phyloP scores from a whole-genome alignment of 164 flowering plant genomes.

The Chimonanthus praecox region DNA sequence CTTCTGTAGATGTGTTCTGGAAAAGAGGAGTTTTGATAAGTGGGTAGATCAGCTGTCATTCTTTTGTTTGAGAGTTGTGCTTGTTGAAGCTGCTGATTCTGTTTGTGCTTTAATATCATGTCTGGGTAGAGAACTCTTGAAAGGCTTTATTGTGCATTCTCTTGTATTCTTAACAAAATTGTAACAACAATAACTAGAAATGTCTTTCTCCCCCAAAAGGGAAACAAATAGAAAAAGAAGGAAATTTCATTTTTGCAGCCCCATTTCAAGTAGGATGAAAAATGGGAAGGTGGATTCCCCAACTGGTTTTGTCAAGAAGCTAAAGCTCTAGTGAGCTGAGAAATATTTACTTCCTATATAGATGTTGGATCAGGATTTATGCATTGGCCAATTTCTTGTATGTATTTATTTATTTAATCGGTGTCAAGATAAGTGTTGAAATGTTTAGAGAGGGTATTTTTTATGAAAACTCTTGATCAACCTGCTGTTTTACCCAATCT shows the following conservation, averaged over 20 bases:
- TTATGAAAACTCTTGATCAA: too few species aligned
- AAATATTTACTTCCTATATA: neutral
- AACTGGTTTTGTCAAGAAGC: neutral
- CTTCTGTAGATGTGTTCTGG: conserved; percentile 27
- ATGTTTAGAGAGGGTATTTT: too few species aligned
- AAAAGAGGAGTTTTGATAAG: conserved; percentile 19
- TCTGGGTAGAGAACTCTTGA: conserved; percentile 8
- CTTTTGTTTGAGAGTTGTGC: conserved; percentile 20
- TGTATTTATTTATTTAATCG: too few species aligned
- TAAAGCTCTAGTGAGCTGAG: neutral
- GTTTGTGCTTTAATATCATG: conserved; percentile 7
- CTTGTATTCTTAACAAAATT: conserved; percentile 16
- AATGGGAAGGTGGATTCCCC: neutral
- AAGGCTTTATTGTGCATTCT: conserved; percentile 9
- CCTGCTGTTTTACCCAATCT: too few species aligned
- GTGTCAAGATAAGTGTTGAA: too few species aligned
- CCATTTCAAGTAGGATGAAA: neutral
- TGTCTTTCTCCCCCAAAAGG: neutral
- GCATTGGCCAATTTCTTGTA: too few species aligned
- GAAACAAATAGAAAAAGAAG: too few species aligned
- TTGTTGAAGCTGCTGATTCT: conserved; percentile 6
- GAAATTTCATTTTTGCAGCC: too few species aligned
- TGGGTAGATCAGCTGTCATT: conserved; percentile 15
- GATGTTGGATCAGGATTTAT: too few species aligned
- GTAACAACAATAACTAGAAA: conserved; percentile 16